phyloP scores from a whole-genome alignment of 2,329 filamentous ascomycete species.

The Ophiostoma sp. region DNA sequence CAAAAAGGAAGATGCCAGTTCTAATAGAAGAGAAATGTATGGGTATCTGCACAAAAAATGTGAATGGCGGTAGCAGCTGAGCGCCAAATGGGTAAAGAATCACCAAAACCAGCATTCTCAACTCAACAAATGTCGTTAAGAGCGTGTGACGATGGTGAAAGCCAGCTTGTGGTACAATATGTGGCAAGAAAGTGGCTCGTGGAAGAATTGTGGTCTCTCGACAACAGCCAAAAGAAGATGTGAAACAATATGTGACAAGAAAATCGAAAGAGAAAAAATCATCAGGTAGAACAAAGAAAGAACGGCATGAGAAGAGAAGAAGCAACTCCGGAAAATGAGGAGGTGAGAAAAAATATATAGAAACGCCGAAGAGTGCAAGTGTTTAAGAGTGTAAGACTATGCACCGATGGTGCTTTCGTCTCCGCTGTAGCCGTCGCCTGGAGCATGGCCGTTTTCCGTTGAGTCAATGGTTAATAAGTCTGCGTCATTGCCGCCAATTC shows the following conservation, averaged over 20 bases:
- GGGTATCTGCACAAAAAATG: constrained; percentile 18
- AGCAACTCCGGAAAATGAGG: not conserved
- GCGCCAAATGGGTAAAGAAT: not conserved
- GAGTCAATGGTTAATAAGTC: not conserved
- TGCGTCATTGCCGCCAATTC: not conserved
- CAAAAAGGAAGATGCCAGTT: not conserved
- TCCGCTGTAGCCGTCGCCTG: constrained; percentile 6
- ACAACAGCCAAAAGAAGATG: not conserved
- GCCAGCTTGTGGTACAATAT: not conserved
- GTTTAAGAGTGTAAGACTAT: not conserved
- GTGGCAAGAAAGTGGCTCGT: not conserved
- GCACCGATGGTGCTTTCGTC: constrained; percentile 29
- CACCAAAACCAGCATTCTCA: not conserved
- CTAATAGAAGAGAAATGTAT: constrained; percentile 9
- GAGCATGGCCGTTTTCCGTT: not conserved
- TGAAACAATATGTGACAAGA: not conserved
- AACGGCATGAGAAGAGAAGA: not conserved
- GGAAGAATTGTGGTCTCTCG: not conserved
- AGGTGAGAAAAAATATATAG: not conserved
- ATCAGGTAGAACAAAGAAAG: not conserved
- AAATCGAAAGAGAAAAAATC: not conserved
- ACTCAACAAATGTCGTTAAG: not conserved
- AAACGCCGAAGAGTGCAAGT: not conserved
- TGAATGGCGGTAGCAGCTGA: not conserved
- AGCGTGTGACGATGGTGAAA: not conserved